Base-by-base conservation (phyloP, 2,329 filamentous ascomycete species). In the Penicillium sp. region DNA sequence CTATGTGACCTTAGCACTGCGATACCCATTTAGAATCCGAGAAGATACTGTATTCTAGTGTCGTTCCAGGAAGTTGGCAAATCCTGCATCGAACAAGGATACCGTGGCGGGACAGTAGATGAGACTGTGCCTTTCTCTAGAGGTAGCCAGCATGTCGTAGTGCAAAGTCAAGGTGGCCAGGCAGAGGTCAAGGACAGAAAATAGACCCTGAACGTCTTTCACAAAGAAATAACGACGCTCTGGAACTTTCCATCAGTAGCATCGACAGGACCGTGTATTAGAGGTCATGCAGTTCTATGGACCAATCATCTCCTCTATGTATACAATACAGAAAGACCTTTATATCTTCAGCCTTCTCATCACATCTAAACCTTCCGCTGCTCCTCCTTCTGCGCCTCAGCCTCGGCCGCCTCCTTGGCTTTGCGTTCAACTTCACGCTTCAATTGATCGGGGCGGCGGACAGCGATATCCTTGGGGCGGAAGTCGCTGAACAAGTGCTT, bases 401-500 rank as follows among this genome's bases (percentile, higher is more conserved):
- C 64, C 65, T 81, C 77, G 57, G 78, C 77, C 54, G 81, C 81
- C 69, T 86, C 85, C 50, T 82, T 82, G 58, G 82, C 81, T 74
- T 89, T 90, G 66, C 93, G 84, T 63, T 82, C 82, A 56, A 84
- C 80, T 79, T 98, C 94, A 44, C 88, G 82, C 73, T 87, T 85
- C 11, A 96, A 79, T 82, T 99, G 95, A 72, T 99, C 95, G 3
- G 90, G 88, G 58, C 95, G 82, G 63, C 95, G 85, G 54, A 90
- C 82, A 1, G 95, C 94, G 71, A 99, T 98, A 73, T 98, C 95
- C 74, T 96, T 94, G 2, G 95, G 92, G 65, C 87, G 88, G 80
- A 91, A 96, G 76, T 99, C 95, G 65, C 90, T 94, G 77, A 98
- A 99, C 33, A 89, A 75, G 52, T 75, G 80, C 83, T 99, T 99